Base-by-base conservation (phyloP, 805 yeast genomes). In the Torulaspora gathmanii region DNA sequence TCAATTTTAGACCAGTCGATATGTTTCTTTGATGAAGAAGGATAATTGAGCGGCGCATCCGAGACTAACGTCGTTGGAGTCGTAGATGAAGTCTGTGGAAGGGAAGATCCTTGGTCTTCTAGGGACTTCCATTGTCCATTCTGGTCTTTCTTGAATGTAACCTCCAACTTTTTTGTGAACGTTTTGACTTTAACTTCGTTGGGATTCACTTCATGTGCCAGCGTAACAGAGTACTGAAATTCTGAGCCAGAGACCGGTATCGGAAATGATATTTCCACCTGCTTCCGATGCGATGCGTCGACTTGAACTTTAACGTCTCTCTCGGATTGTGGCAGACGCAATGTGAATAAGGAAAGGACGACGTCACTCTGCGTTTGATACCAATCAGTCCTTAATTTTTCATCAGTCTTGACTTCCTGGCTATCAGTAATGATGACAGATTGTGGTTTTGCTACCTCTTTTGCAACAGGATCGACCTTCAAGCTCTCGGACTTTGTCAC, bases 141-240 rank as follows among this genome's bases (percentile, higher is more conserved):
- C 6, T 57, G 60, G 11, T 30, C 11, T 59, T 89, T 89, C 20
- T 37, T 58, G 33, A 90, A 65, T n/a, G 62, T 62, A 7, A 89
- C 60, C 63, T 91, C 97, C 3, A 91, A 53, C 57, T 91, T 91
- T 16, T 93, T 84, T 1, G 82, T 70, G 56, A 77, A 80, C 2
- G 89, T 75, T 10, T 68, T 72, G 54, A 63, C 77, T 0, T 68
- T 56, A 1, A 82, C 74, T 16, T 65, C 52, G 0, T 57, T 61
- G 1, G 80, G 68, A 22, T 67, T 74, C 23, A 91, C 79, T 16
- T 64, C 67, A 11, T 70, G 75, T 42, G 60, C 74, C 28, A 86
- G 66, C 1, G 78, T 80, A 8, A 77, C 78, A 37, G 67, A 63
- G 55, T 79, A 86, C 47, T 68, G 71, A 63, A 82, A 86, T 50